These are phyloP conservation scores for Circinella umbellata DNA, from an alignment of 371 early-diverging fungal species.

Conservation along the genomic window DNA sequence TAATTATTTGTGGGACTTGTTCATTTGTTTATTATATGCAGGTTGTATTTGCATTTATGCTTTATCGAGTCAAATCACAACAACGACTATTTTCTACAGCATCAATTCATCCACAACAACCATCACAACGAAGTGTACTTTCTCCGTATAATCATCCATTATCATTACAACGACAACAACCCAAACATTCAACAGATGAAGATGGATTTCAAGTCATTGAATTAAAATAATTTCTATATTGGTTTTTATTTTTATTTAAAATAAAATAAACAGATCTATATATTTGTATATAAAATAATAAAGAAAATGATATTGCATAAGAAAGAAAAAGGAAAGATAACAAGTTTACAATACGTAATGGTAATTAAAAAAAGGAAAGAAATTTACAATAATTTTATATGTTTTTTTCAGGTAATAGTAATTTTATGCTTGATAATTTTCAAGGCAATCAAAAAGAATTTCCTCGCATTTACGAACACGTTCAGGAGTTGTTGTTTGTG, in stretches of 20 bases:
- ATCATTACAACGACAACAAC: neutral
- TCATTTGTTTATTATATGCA: constrained; percentile 2
- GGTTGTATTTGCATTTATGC: constrained; percentile 27
- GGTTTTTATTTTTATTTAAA: neutral
- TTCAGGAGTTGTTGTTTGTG: constrained; percentile 61
- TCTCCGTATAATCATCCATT: constrained; percentile 2
- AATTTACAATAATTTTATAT: too few species aligned
- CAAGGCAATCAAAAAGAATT: constrained; percentile 33
- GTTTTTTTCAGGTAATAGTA: neutral
- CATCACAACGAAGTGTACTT: neutral
- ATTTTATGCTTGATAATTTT: constrained; percentile 1
- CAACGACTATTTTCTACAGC: constrained; percentile 12
- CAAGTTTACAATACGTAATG: too few species aligned
- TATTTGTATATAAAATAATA: neutral
- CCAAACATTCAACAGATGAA: constrained; percentile 18
- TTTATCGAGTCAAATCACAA: constrained; percentile 25
- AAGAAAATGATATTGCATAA: too few species aligned
- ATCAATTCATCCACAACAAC: constrained; percentile 1
- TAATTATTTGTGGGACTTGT: neutral
- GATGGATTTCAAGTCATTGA: constrained; percentile 37
- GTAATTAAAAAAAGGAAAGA: too few species aligned
- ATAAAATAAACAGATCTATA: neutral
- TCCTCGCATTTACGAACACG: constrained; percentile 57
- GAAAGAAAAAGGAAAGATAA: too few species aligned
- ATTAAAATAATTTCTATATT: constrained; percentile 21